Percentiles rank a stretch among this genome's conserved stretches.
Conservation (phyloP, 2,329 filamentous ascomycete genomes). For the Cercospora beticola region DNA sequence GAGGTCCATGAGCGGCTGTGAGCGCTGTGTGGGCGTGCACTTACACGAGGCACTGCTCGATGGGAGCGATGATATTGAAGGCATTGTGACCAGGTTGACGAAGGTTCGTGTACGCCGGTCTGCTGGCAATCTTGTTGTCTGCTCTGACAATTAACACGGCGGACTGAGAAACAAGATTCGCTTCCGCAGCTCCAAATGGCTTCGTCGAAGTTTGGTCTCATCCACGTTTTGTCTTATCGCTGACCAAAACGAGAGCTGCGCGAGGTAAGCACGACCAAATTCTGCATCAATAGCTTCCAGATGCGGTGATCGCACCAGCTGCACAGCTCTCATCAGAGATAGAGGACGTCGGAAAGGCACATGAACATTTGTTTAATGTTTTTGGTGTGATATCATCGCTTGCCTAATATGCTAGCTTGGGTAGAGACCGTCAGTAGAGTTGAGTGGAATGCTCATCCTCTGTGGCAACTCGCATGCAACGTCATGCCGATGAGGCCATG, state of each 20-base stretch:
- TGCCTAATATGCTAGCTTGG: conserved; percentile 17
- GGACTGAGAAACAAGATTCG: neutral
- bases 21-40: neutral
- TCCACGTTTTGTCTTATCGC: neutral
- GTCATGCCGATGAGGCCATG: conserved; percentile 2
- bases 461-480: conserved; percentile 1
- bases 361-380: conserved; percentile 9
- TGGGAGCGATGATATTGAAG: neutral
- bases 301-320: neutral
- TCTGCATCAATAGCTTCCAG: neutral
- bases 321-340: neutral
- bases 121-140: neutral
- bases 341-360: neutral
- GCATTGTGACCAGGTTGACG: neutral
- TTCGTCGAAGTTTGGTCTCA: neutral
- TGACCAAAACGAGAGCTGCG: neutral
- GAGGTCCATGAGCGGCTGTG: neutral
- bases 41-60: neutral
- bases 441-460: conserved; percentile 4
- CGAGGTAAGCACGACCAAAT: neutral
- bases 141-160: neutral
- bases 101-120: neutral
- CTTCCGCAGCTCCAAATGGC: neutral
- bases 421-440: conserved; percentile 18
- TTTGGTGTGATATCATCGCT: conserved; percentile 17